phyloP scores from a whole-genome alignment of 108 stramenopile species.

The Cylindrotheca fusiformis region DNA sequence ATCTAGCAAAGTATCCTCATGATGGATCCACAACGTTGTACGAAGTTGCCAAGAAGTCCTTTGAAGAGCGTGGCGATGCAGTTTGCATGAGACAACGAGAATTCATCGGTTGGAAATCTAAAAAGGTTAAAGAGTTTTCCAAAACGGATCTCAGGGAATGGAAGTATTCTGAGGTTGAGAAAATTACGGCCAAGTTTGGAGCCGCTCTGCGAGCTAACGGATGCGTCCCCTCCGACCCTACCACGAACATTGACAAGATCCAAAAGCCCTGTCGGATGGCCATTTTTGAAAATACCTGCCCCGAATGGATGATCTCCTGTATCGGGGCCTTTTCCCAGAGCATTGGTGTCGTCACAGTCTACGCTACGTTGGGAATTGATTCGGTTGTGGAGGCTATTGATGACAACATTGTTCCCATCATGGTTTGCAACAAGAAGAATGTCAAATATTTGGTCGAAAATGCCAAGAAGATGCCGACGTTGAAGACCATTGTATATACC shows the following conservation, averaged over 20 bases:
- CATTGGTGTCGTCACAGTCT: too few relatives aligned
- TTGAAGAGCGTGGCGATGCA: conserved; percentile 37
- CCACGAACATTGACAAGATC: conserved; percentile 68
- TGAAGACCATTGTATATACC: too few relatives aligned
- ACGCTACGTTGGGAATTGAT: conserved; percentile 77
- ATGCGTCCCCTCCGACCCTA: conserved; percentile 53
- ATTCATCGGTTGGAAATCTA: conserved; percentile 75
- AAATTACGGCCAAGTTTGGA: conserved; percentile 56
- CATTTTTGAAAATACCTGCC: conserved; percentile 90
- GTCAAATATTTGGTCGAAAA: conserved; percentile 53
- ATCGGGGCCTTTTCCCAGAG: too few relatives aligned
- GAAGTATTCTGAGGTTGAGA: conserved; percentile 70
- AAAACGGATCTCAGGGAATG: conserved; percentile 50
- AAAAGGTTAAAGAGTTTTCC: too few relatives aligned
- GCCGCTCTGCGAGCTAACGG: too few relatives aligned
- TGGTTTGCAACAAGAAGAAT: conserved; percentile 81
- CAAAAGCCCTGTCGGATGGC: conserved; percentile 68
- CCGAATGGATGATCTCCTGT: conserved; percentile 91
- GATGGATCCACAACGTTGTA: conserved; percentile 67
- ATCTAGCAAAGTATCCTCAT: conserved; percentile 40
- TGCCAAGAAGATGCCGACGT: conserved; percentile 63
- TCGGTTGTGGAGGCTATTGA: too few relatives aligned
- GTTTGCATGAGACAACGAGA: conserved; percentile 73
- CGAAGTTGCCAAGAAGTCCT: conserved; percentile 51
- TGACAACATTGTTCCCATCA: too few relatives aligned